Base-by-base conservation (phyloP, 768 basidiomycete species). In the Trametes elegans region DNA sequence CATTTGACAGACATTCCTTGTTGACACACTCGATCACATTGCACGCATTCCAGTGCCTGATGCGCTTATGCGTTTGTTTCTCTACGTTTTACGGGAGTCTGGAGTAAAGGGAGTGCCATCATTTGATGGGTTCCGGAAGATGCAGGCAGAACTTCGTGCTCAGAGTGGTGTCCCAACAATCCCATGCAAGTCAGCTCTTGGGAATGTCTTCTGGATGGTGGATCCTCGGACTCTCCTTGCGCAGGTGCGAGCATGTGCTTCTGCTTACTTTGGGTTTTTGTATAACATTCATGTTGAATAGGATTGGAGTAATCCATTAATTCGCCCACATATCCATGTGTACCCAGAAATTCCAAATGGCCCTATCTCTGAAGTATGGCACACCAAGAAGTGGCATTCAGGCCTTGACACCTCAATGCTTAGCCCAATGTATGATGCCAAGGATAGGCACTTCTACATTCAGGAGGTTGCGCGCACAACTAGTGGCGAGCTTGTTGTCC, bases 271-370 rank as follows among this genome's bases (percentile, higher is more conserved):
- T n/a, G n/a, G n/a, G n/a, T n/a, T n/a, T n/a, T n/a, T n/a, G n/a
- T n/a, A n/a, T n/a, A n/a, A n/a, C 34, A 3, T 35, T 35, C 34
- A 35, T 35, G 34, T 11, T 35, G 34, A 35, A 35, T 43, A 64
- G 61, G 63, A 64, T 31, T 64, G 53, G 53, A 16, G 52, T 8
- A 64, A 58, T 36, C 61, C 55, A 5, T 21, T 24, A 1, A 35
- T 51, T 0, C 57, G 61, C 9, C 45, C 39, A 13, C 43, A 60
- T 38, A 56, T 64, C 4, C 54, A 42, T 5, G n/a, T 18, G 7
- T n/a, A 28, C 7, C 8, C 5, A 5, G 42, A 28, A 14, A 3
- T 19, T 40, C 21, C 8, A 5, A 16, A 40, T 3, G 16, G 24
- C 18, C 44, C 48, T 1, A 58, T 64, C n/a, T n/a, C 32, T 0